These are phyloP conservation scores for Pyrus betulifolia DNA, from an alignment of 306 rosid species.

Conservation along the genomic window DNA sequence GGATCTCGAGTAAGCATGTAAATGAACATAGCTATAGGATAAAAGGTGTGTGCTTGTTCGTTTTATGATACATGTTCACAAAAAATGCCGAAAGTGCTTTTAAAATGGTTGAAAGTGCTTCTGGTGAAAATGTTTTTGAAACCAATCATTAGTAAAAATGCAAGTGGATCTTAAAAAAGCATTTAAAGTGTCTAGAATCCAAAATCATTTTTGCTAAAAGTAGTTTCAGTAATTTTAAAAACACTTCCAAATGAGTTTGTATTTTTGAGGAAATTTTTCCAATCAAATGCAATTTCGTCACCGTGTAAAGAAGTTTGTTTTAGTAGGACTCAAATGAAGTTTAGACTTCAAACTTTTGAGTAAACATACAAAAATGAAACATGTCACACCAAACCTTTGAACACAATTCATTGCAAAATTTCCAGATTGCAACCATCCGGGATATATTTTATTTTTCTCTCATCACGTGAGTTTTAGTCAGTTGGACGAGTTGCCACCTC, in stretches of 20 bases:
- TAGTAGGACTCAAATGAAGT: background rate
- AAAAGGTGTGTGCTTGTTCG: background rate
- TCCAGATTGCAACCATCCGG: background rate
- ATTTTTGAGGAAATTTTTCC: background rate
- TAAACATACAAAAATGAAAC: background rate
- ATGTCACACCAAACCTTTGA: background rate
- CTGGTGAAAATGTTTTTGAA: no score
- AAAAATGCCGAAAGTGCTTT: background rate
- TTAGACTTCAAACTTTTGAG: background rate
- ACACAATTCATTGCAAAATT: background rate
- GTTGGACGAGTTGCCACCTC: background rate
- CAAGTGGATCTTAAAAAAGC: no score
- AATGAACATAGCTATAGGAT: conserved; percentile 19
- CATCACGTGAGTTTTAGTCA: background rate
- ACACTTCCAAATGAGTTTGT: no score
- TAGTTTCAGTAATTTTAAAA: no score
- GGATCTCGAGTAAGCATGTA: conserved; percentile 15
- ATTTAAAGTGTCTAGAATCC: no score
- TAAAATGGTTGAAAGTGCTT: no score
- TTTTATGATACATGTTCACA: background rate
- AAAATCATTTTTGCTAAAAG: no score
- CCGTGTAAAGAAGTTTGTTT: background rate
- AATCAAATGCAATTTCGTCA: background rate
- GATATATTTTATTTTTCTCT: no score
- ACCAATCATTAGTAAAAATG: no score